Conservation (phyloP, 108 stramenopile species). For the Fragilaria crotonensis region DNA sequence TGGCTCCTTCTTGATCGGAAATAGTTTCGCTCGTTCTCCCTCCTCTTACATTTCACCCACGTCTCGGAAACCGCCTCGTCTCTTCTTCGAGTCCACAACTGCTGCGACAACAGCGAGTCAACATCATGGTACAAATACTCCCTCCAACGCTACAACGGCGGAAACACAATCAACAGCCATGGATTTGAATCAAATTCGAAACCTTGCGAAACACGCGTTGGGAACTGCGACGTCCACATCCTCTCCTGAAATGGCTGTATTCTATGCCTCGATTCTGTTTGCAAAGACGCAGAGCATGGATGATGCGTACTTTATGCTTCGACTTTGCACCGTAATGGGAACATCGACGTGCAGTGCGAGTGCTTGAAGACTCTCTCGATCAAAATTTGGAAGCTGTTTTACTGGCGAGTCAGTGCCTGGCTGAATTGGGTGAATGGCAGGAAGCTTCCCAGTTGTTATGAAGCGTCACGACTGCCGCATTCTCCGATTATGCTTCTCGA, state of each 20-base stretch:
- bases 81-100: not conserved
- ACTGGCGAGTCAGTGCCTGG: slow-evolving; percentile 35
- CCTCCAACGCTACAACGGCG: not conserved
- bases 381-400: slow-evolving; percentile 20
- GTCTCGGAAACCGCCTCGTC: not conserved
- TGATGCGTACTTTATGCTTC: slow-evolving; percentile 59
- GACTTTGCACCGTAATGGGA: slow-evolving; percentile 38
- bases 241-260: slow-evolving; percentile 47
- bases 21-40: not conserved
- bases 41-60: not conserved
- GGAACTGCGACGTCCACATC: slow-evolving; percentile 13
- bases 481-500: slow-evolving; percentile 7
- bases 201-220: not conserved
- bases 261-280: slow-evolving; percentile 52
- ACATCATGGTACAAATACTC: not conserved
- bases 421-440: slow-evolving; percentile 30
- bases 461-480: slow-evolving; percentile 17
- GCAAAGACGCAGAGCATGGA: slow-evolving; percentile 39
- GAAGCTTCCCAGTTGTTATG: slow-evolving; percentile 29
- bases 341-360: slow-evolving; percentile 35
- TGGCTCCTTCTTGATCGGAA: not conserved
- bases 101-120: not conserved
- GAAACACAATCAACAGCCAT: not conserved
- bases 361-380: slow-evolving; percentile 30
- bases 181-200: not conserved